Evolutionary conservation across 768 basidiomycete genomes (phyloP).

Genomic region (Boletellus sp.): DNA sequence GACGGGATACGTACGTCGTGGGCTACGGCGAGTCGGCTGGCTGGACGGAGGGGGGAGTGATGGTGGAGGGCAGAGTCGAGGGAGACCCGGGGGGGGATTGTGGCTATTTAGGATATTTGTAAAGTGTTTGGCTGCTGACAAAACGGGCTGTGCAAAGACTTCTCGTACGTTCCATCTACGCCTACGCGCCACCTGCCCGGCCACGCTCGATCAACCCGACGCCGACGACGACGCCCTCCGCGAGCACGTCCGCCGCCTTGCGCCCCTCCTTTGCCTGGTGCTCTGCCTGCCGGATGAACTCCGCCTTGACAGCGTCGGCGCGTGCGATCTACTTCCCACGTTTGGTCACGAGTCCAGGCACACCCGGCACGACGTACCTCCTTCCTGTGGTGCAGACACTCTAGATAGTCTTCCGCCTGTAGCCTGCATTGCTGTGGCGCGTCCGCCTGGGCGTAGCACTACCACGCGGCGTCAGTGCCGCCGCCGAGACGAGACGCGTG

Average conservation of each 20-base stretch:
- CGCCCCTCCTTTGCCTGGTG: slow-evolving; percentile 65
- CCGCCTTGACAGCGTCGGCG: slow-evolving; percentile 66
- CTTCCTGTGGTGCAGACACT: slow-evolving; percentile 85
- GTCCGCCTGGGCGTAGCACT: slow-evolving; percentile 88
- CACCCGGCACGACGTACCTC: slow-evolving; percentile 54
- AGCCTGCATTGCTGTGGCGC: slow-evolving; percentile 66
- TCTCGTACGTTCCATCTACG: slow-evolving; percentile 11
- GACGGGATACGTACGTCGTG: slow-evolving; percentile 10
- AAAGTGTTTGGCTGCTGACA: slow-evolving; percentile 38
- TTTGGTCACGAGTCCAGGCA: not conserved
- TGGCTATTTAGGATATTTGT: slow-evolving; percentile 38
- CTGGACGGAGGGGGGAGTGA: slow-evolving; percentile 10
- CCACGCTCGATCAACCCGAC: slow-evolving; percentile 71
- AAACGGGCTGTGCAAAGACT: slow-evolving; percentile 15
- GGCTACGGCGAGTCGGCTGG: not conserved
- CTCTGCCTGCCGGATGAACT: slow-evolving; percentile 65
- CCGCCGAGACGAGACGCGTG: not conserved
- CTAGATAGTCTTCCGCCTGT: slow-evolving; percentile 82
- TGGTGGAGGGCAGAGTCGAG: slow-evolving; percentile 28
- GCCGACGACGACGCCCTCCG: slow-evolving; percentile 70
- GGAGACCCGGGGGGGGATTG: slow-evolving; percentile 10
- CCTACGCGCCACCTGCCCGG: slow-evolving; percentile 14
- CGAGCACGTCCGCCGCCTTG: slow-evolving; percentile 66
- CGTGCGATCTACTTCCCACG: slow-evolving; percentile 48
- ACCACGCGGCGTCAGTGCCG: slow-evolving; percentile 8